Evolutionary conservation across 192 early-diverging fungal genomes (phyloP).

Genomic region (Dimargaris cristalligena): DNA sequence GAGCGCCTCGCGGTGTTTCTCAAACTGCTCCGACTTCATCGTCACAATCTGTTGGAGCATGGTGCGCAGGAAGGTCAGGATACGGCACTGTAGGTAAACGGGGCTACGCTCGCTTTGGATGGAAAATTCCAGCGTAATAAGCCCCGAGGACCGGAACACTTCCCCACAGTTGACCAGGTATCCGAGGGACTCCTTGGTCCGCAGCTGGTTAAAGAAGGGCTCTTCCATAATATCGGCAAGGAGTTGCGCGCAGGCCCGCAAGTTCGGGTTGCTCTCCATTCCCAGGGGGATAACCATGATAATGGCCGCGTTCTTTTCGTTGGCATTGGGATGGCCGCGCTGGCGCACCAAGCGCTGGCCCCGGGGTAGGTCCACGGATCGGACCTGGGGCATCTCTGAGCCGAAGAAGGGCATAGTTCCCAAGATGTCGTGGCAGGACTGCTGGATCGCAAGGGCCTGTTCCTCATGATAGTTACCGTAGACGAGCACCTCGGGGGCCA

Average conservation of each 20-base stretch:
- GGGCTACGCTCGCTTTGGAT: conserved; percentile 80
- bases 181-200: conserved; percentile 80
- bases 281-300: conserved; percentile 76
- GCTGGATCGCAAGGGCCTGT: conserved; percentile 43
- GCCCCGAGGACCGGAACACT: conserved; percentile 50
- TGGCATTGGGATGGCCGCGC: conserved; percentile 45
- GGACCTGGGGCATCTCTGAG: conserved; percentile 28
- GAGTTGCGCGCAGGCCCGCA: conserved; percentile 51
- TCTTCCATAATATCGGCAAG: conserved; percentile 71
- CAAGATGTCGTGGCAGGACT: conserved; percentile 41
- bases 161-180: conserved; percentile 40
- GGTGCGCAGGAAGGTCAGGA: conserved; percentile 55
- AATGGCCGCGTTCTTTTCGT: conserved; percentile 78
- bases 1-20: conserved; percentile 45
- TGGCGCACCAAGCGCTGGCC: conserved; percentile 36
- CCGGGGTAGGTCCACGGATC: conserved; percentile 30
- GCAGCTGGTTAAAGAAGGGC: conserved; percentile 81
- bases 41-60: conserved; percentile 34
- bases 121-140: conserved; percentile 60
- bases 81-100: conserved; percentile 57
- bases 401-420: conserved; percentile 37
- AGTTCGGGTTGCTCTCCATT: conserved; percentile 36
- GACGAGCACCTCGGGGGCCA: conserved; percentile 65
- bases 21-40: conserved; percentile 48
- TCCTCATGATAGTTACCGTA: conserved; percentile 68